These are phyloP conservation scores for Aspergillus heteromorphus DNA, from an alignment of 495 filamentous ascomycete genomes.

Conservation along the genomic window DNA sequence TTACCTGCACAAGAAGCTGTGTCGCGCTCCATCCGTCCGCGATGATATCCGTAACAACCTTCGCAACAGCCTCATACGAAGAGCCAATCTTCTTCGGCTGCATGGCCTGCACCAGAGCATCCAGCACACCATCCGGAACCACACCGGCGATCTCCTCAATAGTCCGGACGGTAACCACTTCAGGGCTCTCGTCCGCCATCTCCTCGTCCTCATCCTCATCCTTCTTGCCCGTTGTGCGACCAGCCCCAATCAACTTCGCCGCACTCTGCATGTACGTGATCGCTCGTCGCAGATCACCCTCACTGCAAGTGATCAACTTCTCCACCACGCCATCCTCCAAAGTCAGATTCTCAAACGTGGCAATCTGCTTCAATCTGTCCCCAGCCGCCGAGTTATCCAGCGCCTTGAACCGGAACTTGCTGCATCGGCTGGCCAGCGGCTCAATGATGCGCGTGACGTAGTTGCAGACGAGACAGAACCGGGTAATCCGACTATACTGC, in stretches of 20 bases:
- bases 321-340: conserved; percentile 76
- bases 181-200: conserved; percentile 38
- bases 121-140: conserved; percentile 69
- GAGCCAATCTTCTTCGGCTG: conserved; percentile 60
- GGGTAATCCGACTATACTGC: conserved; percentile 90
- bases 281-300: conserved; percentile 91
- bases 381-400: conserved; percentile 78
- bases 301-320: conserved; percentile 76
- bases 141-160: conserved; percentile 97
- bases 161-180: conserved; percentile 62
- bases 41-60: conserved; percentile 79
- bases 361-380: conserved; percentile 72
- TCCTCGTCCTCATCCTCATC: conserved; percentile 47
- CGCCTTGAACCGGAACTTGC: conserved; percentile 97
- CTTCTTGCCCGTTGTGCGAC: conserved; percentile 31
- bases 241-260: conserved; percentile 68
- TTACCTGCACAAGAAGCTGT: conserved; percentile 74
- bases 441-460: conserved; percentile 98
- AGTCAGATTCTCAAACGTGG: conserved; percentile 63
- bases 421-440: conserved; percentile 82
- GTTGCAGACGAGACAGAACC: conserved; percentile 97
- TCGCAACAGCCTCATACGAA: conserved; percentile 68
- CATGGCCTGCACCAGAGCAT: conserved; percentile 67
- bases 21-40: conserved; percentile 98
- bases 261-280: conserved; percentile 95